These are phyloP conservation scores for Ceratobasidium sp. DNA, from an alignment of 1,284 basidiomycete species.

Conservation along the genomic window DNA sequence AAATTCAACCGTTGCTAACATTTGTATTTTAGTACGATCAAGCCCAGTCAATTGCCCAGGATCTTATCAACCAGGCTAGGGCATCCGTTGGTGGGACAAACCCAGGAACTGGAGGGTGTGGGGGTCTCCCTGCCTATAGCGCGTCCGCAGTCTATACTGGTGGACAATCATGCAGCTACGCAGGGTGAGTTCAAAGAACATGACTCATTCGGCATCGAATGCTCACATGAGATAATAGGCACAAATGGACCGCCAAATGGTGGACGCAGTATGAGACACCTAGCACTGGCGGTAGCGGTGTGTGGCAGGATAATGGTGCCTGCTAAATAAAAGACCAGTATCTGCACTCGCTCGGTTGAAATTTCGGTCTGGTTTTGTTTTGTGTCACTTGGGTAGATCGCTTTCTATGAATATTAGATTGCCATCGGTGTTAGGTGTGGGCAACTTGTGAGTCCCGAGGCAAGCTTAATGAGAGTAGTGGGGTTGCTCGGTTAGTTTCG, in stretches of 20 bases:
- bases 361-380: conserved; percentile 15
- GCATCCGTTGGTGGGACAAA: conserved; percentile 35
- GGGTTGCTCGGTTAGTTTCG: no score
- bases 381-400: conserved; percentile 11
- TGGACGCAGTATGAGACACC: conserved; percentile 52
- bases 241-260: conserved; percentile 48
- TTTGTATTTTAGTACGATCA: conserved; percentile 25
- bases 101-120: conserved; percentile 37
- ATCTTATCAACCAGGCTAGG: conserved; percentile 20
- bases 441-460: no score
- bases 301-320: conserved; percentile 38
- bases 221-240: no score
- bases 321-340: conserved; percentile 3
- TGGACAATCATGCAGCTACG: conserved; percentile 50
- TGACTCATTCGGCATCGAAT: neutral
- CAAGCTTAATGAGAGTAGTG: no score
- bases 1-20: neutral
- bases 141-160: conserved; percentile 48
- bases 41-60: conserved; percentile 38
- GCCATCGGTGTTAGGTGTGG: neutral
- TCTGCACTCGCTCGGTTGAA: neutral
- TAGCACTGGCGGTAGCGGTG: conserved; percentile 43
- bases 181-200: conserved; percentile 9
- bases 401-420: neutral
- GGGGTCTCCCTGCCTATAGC: conserved; percentile 44